Conservation (phyloP, 2,329 filamentous ascomycete genomes). For the Pestalotiopsis fici region DNA sequence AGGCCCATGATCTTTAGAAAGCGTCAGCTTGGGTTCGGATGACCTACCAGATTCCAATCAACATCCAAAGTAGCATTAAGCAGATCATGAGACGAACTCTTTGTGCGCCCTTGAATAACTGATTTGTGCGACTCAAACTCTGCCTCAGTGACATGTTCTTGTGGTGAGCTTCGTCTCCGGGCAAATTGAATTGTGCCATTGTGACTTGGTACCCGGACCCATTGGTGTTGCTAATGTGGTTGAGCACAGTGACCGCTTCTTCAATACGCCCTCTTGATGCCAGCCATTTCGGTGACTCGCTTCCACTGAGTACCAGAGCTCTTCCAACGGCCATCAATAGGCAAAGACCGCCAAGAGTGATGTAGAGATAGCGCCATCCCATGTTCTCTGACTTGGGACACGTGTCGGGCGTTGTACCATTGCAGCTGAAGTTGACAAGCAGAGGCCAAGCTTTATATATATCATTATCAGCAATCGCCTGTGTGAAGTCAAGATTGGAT, state of each 20-base stretch:
- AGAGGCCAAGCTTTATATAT: not conserved
- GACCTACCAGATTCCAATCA: not conserved
- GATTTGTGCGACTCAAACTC: not conserved
- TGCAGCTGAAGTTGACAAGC: not conserved
- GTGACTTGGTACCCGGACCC: not conserved
- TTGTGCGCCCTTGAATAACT: not conserved
- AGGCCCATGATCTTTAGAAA: not conserved
- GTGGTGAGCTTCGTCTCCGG: not conserved
- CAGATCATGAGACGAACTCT: not conserved
- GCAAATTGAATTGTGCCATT: not conserved
- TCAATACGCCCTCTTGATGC: not conserved
- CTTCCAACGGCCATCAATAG: not conserved
- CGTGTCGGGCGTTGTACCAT: not conserved
- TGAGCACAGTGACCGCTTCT: not conserved
- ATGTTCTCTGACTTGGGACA: not conserved
- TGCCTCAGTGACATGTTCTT: not conserved
- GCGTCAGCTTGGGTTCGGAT: not conserved
- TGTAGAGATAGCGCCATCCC: not conserved
- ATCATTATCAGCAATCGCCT: not conserved
- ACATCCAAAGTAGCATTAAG: not conserved
- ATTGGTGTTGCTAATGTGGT: not conserved
- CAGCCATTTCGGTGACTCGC: not conserved
- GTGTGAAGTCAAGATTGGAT: not conserved
- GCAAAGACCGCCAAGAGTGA: not conserved
- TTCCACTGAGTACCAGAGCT: not conserved